Conservation (phyloP, 495 filamentous ascomycete species). For the Aspergillus campestris region DNA sequence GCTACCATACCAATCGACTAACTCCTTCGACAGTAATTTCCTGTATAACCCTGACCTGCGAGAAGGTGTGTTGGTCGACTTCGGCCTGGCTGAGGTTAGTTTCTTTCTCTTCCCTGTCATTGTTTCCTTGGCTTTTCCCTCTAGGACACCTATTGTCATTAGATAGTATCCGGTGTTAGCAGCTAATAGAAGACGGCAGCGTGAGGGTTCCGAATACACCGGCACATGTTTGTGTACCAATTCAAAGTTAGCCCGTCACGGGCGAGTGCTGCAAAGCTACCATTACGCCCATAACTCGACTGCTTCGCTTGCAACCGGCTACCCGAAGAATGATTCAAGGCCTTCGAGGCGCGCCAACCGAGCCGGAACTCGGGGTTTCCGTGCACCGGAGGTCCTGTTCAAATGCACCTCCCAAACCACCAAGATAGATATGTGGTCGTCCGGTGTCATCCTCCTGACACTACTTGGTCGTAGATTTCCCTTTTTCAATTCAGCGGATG, state of each 20-base stretch:
- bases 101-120: neutral
- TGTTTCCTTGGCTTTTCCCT: too few relatives aligned
- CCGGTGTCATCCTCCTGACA: slow-evolving; percentile 86
- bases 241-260: slow-evolving; percentile 28
- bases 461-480: slow-evolving; percentile 85
- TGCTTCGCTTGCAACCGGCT: slow-evolving; percentile 50
- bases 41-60: slow-evolving; percentile 78
- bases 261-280: slow-evolving; percentile 32
- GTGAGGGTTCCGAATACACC: slow-evolving; percentile 35
- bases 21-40: slow-evolving; percentile 58
- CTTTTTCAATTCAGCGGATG: slow-evolving; percentile 96
- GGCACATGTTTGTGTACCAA: slow-evolving; percentile 35
- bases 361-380: slow-evolving; percentile 92
- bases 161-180: neutral
- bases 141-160: too few relatives aligned
- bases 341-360: slow-evolving; percentile 84
- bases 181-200: slow-evolving; percentile 14
- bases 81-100: slow-evolving; percentile 76
- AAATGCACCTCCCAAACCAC: slow-evolving; percentile 97
- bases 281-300: slow-evolving; percentile 31
- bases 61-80: slow-evolving; percentile 90
- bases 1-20: slow-evolving; percentile 2
- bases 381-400: slow-evolving; percentile 91
- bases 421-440: slow-evolving; percentile 95
- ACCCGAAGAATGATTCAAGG: slow-evolving; percentile 80